These are phyloP conservation scores for Pleurotus citrinopileatus DNA, from an alignment of 768 basidiomycete genomes.

Conservation along the genomic window DNA sequence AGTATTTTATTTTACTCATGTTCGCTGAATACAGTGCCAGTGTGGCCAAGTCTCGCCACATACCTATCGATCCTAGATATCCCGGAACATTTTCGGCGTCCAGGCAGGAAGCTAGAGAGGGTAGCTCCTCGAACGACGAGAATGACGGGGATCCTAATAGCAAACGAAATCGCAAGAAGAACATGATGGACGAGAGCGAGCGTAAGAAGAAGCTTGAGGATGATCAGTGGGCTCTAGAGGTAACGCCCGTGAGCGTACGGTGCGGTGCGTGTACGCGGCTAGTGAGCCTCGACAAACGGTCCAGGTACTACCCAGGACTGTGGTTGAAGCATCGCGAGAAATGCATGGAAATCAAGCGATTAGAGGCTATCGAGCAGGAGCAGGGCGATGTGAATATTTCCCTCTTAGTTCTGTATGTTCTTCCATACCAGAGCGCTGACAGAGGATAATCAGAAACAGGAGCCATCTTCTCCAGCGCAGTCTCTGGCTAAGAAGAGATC, in stretches of 20 bases:
- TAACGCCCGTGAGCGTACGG: conserved; percentile 17
- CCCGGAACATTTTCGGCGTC: not conserved
- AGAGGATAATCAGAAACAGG: conserved; percentile 7
- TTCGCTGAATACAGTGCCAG: not conserved
- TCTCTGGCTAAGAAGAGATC: conserved; percentile 8
- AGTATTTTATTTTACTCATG: not conserved
- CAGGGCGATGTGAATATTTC: conserved; percentile 5
- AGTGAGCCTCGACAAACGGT: conserved; percentile 19
- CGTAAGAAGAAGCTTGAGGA: conserved; percentile 15
- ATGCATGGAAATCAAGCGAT: conserved; percentile 15
- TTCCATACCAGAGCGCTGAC: not conserved
- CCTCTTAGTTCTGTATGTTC: not conserved
- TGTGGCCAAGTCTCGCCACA: conserved; percentile 7
- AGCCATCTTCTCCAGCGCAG: not conserved
- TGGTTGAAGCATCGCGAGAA: conserved; percentile 21
- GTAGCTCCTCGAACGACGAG: conserved; percentile 6
- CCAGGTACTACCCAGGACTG: conserved; percentile 20
- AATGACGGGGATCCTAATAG: not conserved
- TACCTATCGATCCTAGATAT: conserved; percentile 2
- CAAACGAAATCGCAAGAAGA: conserved; percentile 12
- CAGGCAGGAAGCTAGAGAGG: conserved; percentile 5
- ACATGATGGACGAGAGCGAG: conserved; percentile 14
- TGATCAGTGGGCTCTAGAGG: conserved; percentile 19
- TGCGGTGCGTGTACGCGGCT: conserved; percentile 17
- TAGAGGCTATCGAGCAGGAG: conserved; percentile 7